Percentiles rank a stretch among this genome's conserved stretches.
phyloP scores from a whole-genome alignment of 2,329 filamentous ascomycete genomes.

The Ascochyta pisi region DNA sequence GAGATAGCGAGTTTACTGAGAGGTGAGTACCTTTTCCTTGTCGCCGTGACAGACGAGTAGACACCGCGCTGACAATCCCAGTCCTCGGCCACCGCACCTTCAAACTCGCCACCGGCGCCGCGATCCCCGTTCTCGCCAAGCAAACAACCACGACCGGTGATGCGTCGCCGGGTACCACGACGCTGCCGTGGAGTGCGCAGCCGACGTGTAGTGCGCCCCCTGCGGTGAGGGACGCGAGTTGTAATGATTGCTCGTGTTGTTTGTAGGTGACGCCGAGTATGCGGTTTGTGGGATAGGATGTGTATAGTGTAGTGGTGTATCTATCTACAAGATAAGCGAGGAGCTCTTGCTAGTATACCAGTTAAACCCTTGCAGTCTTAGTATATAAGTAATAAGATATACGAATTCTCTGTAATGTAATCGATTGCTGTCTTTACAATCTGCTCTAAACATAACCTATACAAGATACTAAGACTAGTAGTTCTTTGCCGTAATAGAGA shows the following conservation, averaged over 20 bases:
- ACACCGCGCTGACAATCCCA: not conserved
- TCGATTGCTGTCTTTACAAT: too few relatives aligned
- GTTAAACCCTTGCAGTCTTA: too few relatives aligned
- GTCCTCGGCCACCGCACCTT: slow-evolving; percentile 69
- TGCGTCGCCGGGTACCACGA: slow-evolving; percentile 38
- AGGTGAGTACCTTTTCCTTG: slow-evolving; percentile 19
- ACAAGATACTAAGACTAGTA: too few relatives aligned
- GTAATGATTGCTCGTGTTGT: slow-evolving; percentile 49
- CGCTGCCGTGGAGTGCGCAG: slow-evolving; percentile 31
- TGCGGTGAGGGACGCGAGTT: slow-evolving; percentile 38
- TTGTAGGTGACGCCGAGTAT: not conserved
- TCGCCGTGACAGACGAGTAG: too few relatives aligned
- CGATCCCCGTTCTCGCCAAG: slow-evolving; percentile 72
- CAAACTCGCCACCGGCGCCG: slow-evolving; percentile 68
- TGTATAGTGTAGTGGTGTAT: too few relatives aligned
- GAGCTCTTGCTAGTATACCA: too few relatives aligned
- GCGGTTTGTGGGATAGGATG: too few relatives aligned
- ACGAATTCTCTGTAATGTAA: too few relatives aligned
- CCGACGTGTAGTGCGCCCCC: slow-evolving; percentile 41
- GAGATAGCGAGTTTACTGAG: slow-evolving; percentile 63
- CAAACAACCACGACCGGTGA: slow-evolving; percentile 55
- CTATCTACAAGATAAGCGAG: too few relatives aligned
- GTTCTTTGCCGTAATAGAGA: too few relatives aligned
- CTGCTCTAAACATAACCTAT: too few relatives aligned
- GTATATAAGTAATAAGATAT: too few relatives aligned